A percentile compares a stretch with the other conserved stretches of the same genome.
phyloP scores from a whole-genome alignment of 2,329 filamentous ascomycete genomes.

The Trichoderma aggressivum region DNA sequence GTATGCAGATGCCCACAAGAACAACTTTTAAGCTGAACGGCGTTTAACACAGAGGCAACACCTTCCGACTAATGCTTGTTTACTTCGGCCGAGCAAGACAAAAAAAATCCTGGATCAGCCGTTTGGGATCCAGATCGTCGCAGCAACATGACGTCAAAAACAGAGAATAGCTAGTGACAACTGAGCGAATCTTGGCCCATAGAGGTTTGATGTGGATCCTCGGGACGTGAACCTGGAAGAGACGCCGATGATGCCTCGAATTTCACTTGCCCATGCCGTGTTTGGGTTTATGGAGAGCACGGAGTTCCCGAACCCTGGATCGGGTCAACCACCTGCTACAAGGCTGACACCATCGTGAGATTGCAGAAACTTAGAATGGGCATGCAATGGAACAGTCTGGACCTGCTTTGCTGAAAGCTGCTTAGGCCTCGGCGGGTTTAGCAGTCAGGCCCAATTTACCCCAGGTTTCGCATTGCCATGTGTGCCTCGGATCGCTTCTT shows the following conservation, averaged over 20 bases:
- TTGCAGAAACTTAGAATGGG: neutral
- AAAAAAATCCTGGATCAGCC: neutral
- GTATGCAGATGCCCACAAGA: neutral
- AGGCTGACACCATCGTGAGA: slow-evolving; percentile 10
- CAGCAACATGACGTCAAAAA: neutral
- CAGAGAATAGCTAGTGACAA: neutral
- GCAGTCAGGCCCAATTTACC: neutral
- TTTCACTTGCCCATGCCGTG: neutral
- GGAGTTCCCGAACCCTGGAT: neutral
- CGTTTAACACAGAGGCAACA: neutral
- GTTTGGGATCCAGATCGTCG: neutral
- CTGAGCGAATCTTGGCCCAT: neutral
- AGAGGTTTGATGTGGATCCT: neutral
- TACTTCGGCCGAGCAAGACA: neutral
- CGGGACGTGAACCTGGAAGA: neutral
- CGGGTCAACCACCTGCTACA: neutral
- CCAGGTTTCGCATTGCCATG: neutral
- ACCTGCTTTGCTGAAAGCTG: neutral
- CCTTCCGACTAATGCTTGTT: neutral
- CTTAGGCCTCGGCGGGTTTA: neutral
- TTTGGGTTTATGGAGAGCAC: neutral
- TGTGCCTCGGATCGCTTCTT: slow-evolving; percentile 16
- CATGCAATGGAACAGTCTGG: slow-evolving; percentile 10
- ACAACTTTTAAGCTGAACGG: neutral
- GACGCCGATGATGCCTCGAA: neutral